Percentiles rank a stretch among this genome's conserved stretches.
Evolutionary conservation across 306 rosid genomes (phyloP).

Genomic region (Rosa persica): DNA sequence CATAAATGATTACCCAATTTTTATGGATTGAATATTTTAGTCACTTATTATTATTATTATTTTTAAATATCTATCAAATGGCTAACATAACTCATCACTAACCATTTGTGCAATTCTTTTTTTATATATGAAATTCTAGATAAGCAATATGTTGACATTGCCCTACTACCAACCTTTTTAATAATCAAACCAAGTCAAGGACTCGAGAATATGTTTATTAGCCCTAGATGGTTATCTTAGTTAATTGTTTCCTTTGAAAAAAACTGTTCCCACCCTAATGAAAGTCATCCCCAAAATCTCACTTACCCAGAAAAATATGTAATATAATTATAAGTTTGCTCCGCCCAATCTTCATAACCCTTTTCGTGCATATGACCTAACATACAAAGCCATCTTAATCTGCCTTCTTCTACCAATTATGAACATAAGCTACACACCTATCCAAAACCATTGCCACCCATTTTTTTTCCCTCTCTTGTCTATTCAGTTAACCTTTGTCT

Average conservation of each 20-base stretch:
- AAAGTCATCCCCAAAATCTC: conserved; percentile 21
- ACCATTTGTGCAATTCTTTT: no score
- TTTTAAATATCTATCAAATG: no score
- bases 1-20: no score
- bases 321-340: not conserved
- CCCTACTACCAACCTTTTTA: not conserved
- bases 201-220: not conserved
- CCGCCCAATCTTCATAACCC: not conserved
- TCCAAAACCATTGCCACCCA: not conserved
- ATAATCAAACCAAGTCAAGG: conserved; percentile 8
- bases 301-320: conserved; percentile 9
- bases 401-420: not conserved
- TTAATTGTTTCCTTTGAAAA: not conserved
- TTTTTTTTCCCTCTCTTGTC: not conserved
- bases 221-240: not conserved
- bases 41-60: no score
- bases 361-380: conserved; percentile 5
- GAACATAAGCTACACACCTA: not conserved
- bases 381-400: not conserved
- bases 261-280: not conserved
- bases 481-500: not conserved
- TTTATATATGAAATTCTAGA: not conserved
- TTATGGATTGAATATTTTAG: no score
- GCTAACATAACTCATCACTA: no score
- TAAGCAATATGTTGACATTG: conserved; percentile 6